Percentiles rank a stretch among this genome's conserved stretches.
These are phyloP conservation scores for Petunia axillaris DNA, from an alignment of 257 asterid genomes.

Conservation along the genomic window DNA sequence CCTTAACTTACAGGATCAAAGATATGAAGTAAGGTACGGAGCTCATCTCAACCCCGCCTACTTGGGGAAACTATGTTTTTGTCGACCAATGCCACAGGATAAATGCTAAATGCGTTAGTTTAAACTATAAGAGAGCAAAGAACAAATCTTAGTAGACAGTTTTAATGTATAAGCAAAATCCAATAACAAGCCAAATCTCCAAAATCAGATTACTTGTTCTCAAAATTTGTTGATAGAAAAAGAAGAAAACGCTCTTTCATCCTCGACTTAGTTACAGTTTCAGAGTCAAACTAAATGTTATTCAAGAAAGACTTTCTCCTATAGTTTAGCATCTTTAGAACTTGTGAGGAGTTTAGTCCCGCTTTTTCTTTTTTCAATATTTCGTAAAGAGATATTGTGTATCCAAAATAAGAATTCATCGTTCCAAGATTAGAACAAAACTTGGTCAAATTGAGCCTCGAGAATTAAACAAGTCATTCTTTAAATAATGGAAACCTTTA, in stretches of 20 bases:
- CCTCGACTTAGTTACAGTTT: constrained; percentile 7
- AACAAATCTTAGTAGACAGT: neutral
- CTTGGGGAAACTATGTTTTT: neutral
- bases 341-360: neutral
- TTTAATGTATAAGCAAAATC: constrained; percentile 9
- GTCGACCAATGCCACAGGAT: neutral
- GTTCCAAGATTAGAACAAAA: neutral
- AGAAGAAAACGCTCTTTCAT: neutral
- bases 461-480: neutral
- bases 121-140: neutral
- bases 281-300: constrained; percentile 5
- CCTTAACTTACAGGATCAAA: neutral
- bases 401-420: neutral
- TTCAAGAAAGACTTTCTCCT: neutral
- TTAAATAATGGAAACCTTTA: constrained; percentile 6
- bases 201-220: neutral
- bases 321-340: neutral
- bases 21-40: neutral
- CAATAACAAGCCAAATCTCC: constrained; percentile 8
- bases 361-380: neutral
- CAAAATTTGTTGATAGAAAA: neutral
- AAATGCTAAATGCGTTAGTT: neutral
- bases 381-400: neutral
- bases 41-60: neutral
- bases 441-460: constrained; percentile 3